phyloP scores from a whole-genome alignment of 2,329 filamentous ascomycete genomes.

The Cercospora brassicicola region DNA sequence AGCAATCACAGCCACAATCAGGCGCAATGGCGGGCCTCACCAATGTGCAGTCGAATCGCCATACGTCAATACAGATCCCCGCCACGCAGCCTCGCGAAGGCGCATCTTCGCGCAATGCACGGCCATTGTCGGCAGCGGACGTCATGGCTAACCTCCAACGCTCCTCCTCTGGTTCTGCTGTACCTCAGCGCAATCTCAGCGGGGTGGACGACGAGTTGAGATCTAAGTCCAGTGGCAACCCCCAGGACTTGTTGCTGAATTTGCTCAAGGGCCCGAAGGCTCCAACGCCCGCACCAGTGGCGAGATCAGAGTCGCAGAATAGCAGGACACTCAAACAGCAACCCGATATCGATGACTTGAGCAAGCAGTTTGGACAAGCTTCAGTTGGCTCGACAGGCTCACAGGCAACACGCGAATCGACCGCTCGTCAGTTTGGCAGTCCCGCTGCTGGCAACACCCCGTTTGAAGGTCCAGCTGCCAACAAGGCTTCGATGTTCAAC shows the following conservation, averaged over 20 bases:
- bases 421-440: constrained; percentile 36
- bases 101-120: constrained; percentile 13
- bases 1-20: constrained; percentile 31
- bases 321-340: constrained; percentile 20
- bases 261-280: constrained; percentile 68
- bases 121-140: constrained; percentile 56
- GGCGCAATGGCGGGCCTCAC: constrained; percentile 43
- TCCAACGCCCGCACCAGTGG: constrained; percentile 37
- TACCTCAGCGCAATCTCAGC: constrained; percentile 36
- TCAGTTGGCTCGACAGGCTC: constrained; percentile 43
- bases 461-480: constrained; percentile 45
- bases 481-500: constrained; percentile 57
- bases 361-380: constrained; percentile 48
- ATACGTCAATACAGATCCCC: constrained; percentile 25
- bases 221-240: constrained; percentile 30
- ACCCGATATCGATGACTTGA: constrained; percentile 44
- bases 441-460: constrained; percentile 32
- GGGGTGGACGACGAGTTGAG: constrained; percentile 34
- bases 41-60: constrained; percentile 31
- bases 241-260: constrained; percentile 80
- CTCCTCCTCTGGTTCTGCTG: constrained; percentile 42
- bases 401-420: constrained; percentile 28
- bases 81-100: constrained; percentile 21
- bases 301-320: constrained; percentile 30
- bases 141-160: constrained; percentile 58